These are phyloP conservation scores for Bonia amplexicaulis DNA, from an alignment of 176 grass and related monocot species.

Conservation along the genomic window DNA sequence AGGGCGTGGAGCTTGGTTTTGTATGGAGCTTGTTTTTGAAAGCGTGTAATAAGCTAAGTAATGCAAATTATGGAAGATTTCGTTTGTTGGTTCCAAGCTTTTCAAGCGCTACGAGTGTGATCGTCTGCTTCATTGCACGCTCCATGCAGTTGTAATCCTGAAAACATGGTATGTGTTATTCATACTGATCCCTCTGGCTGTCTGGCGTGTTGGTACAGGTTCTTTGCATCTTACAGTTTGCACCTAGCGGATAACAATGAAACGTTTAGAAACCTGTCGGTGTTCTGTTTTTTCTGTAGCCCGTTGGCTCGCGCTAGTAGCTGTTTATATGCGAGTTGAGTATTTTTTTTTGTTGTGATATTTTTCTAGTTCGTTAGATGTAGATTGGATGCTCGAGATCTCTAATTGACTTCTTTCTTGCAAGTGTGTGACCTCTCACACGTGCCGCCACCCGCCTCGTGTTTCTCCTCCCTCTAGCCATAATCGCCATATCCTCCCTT, in stretches of 20 bases:
- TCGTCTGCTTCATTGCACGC: background rate
- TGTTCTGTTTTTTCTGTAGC: no score
- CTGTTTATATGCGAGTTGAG: no score
- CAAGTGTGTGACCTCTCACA: no score
- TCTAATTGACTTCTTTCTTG: no score
- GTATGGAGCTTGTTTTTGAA: conserved; percentile 2
- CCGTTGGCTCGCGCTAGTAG: no score
- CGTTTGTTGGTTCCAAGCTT: background rate
- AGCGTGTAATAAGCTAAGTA: conserved; percentile 43
- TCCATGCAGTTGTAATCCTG: background rate
- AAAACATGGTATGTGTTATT: background rate
- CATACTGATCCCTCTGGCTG: background rate
- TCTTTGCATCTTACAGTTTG: background rate
- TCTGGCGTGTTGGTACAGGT: background rate
- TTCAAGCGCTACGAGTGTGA: background rate
- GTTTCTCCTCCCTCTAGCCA: no score
- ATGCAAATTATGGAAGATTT: conserved; percentile 15
- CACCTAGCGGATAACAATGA: background rate
- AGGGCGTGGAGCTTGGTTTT: conserved; percentile 13
- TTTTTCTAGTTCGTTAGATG: no score
- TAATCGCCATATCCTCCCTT: no score
- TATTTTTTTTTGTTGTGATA: no score
- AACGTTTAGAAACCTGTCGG: background rate
- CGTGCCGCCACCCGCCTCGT: no score
- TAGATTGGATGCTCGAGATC: no score